Evolutionary conservation across 2,329 filamentous ascomycete species (phyloP), one percentile per base, ranked within the genome.

Genomic region (Botryotinia globosa): DNA sequence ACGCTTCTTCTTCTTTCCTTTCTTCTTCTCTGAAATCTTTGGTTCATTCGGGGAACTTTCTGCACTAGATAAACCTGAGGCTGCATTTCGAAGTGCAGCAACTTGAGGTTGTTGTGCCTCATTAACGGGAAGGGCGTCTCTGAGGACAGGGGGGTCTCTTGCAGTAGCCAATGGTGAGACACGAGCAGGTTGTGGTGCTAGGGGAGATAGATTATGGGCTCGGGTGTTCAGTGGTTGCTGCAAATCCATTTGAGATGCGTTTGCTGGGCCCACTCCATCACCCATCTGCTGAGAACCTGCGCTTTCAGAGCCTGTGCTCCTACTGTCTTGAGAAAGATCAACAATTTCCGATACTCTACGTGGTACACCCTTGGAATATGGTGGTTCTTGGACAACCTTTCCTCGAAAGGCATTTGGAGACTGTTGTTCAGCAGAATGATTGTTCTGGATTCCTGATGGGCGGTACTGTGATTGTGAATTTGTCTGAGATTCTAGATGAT

Each of bases 141-240:
- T 77, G 63, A 78, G 71, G 56, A 80, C 72, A 25, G 79, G 78
- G 74, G 79, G 78, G 44, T 78, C 76, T 76, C 82, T 82, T 69
- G 84, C 81, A 79, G 83, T 82, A 77, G 87, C 83, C 82, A 91
- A 80, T 75, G 87, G 84, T 80, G 91, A 86, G 75, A 89, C 89
- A 79, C 92, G 91, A 66, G 90, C 89, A 70, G 93, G 92, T 79
- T 93, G 92, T 39, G 93, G 92, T 69, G 92, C 92, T 79, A 91
- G 83, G 59, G 91, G 91, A 51, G 90, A 90, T 68, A 90, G 88
- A 78, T 94, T 90, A 80, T 94, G 91, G 77, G 90, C 90, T 79
- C 90, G 89, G 77, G 80, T 81, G 75, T 78, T 84, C 79, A 80
- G 81, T 79, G 79, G 80, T 76, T 81, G 80, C 80, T 79, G 83